phyloP scores from a whole-genome alignment of 2,329 filamentous ascomycete genomes.

The Simplicillium sp. region DNA sequence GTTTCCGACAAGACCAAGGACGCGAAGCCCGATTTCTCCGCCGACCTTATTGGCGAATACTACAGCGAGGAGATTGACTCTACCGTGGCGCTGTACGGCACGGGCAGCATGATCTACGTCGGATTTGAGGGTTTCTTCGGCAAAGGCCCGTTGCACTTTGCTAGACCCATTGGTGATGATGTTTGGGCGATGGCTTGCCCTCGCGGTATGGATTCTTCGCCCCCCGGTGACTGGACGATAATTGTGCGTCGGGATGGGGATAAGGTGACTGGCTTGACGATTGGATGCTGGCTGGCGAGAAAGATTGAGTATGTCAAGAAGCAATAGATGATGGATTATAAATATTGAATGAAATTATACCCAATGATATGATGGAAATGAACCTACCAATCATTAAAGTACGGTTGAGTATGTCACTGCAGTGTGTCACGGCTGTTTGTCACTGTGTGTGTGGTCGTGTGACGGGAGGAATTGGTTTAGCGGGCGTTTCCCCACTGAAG shows the following conservation, averaged over 20 bases:
- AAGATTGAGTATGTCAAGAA: conserved; percentile 6
- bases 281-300: conserved; percentile 32
- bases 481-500: too few relatives aligned
- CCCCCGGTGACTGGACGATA: conserved; percentile 33
- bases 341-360: too few relatives aligned
- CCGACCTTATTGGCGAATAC: conserved; percentile 22
- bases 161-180: conserved; percentile 26
- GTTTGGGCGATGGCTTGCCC: conserved; percentile 27
- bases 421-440: too few relatives aligned
- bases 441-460: too few relatives aligned
- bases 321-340: too few relatives aligned
- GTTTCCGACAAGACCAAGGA: background rate
- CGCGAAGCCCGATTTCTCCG: conserved; percentile 10
- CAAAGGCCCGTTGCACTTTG: conserved; percentile 22
- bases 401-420: too few relatives aligned
- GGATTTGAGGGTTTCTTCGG: conserved; percentile 31
- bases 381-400: too few relatives aligned
- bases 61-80: conserved; percentile 24
- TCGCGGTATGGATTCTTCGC: conserved; percentile 27
- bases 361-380: too few relatives aligned
- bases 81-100: conserved; percentile 21
- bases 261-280: conserved; percentile 15
- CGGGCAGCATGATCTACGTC: conserved; percentile 28
- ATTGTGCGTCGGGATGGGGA: conserved; percentile 19
- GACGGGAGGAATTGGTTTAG: too few relatives aligned